Evolutionary conservation across 768 basidiomycete species (phyloP), one percentile per base, ranked within the genome.

Genomic region (Thelephora ganbajun): DNA sequence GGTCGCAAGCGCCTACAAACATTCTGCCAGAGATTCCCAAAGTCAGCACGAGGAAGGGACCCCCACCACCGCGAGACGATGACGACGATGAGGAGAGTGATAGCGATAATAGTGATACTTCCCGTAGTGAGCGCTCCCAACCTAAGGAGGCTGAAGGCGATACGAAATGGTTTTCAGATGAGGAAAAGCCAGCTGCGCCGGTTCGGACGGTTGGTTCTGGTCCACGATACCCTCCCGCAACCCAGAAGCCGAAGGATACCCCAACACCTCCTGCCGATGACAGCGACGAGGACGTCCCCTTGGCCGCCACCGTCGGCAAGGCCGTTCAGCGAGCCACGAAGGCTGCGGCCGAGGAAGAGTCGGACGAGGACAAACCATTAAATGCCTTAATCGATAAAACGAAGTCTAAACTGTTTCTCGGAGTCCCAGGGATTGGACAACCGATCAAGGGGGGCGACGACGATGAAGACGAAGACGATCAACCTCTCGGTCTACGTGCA

Each of bases 251-350:
- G 36, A 33, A 20, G 50, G 22, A 47, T 52, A 20, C 26, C 46
- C 3, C 58, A 55, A 45, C 35, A 44, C 23, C 35, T 50, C 42
- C 46, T 41, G 72, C 69, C 44, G 71, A 72, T 16, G 76, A 79
- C 51, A 84, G 83, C 51, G 87, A 87, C 46, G 87, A 90, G 53
- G 87, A 91, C 63, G 54, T 88, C 37, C 89, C 89, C 2, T 68
- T 91, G 7, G 76, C 78, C 20, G 75, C 74, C 2, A 75, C 81
- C 6, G 65, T 78, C n/a, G 66, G 69, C 47, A 73, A 74, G 33
- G 76, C 70, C n/a, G 63, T 64, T 18, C 70, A 71, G 50, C 73
- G 77, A 43, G 66, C 61, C 20, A 65, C 63, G 9, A 42, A 56
- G 50, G 50, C 48, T 55, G 33, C 39, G 39, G 50, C 57, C 56